Evolutionary conservation across 2,329 filamentous ascomycete genomes (phyloP).

Genomic region (Achaetomium macrosporum): DNA sequence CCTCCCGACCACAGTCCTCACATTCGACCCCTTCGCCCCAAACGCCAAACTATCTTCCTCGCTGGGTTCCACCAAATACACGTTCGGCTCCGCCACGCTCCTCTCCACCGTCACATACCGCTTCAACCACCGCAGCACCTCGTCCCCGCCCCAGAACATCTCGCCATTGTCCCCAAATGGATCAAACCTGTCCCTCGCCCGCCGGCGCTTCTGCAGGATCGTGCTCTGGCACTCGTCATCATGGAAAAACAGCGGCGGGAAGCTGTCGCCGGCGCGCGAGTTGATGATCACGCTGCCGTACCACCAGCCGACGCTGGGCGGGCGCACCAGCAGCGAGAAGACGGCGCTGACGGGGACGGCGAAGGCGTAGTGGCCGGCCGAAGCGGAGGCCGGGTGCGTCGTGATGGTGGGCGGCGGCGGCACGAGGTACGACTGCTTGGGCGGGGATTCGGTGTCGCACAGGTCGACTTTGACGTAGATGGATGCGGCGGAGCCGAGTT

Average conservation of each 20-base stretch:
- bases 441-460: constrained; percentile 71
- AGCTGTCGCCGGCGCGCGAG: constrained; percentile 81
- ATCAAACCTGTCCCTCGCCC: constrained; percentile 78
- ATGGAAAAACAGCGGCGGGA: constrained; percentile 95
- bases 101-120: constrained; percentile 78
- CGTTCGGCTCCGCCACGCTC: constrained; percentile 78
- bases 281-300: constrained; percentile 95
- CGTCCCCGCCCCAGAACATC: constrained; percentile 97
- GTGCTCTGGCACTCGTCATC: constrained; percentile 95
- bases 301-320: constrained; percentile 96
- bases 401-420: constrained; percentile 85
- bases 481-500: constrained; percentile 76
- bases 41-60: constrained; percentile 81
- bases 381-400: constrained; percentile 60
- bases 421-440: constrained; percentile 82
- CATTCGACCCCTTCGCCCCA: constrained; percentile 48
- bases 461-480: constrained; percentile 96
- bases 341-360: constrained; percentile 85
- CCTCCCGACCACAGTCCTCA: constrained; percentile 50
- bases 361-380: constrained; percentile 80
- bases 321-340: constrained; percentile 83
- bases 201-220: constrained; percentile 85
- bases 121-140: constrained; percentile 85
- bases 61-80: constrained; percentile 84
- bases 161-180: constrained; percentile 79